Evolutionary conservation across 768 basidiomycete species (phyloP).

Genomic region (Boletus subparvulus): DNA sequence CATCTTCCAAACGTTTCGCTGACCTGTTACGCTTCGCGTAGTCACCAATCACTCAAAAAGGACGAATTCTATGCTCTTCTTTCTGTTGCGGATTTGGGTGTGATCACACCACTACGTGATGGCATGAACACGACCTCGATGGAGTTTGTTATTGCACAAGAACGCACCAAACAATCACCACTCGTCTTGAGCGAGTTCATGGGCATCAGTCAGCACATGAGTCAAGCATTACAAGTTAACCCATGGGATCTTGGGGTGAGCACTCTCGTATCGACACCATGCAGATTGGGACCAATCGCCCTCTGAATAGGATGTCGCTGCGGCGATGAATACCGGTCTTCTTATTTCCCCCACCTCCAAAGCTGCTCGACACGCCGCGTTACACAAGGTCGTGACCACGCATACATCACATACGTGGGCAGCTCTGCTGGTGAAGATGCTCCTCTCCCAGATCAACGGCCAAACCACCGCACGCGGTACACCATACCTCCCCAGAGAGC

Average conservation of each 20-base stretch:
- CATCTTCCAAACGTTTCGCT: background rate
- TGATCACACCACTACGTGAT: constrained; percentile 93
- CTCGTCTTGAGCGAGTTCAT: constrained; percentile 96
- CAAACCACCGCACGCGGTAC: constrained; percentile 82
- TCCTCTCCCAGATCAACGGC: constrained; percentile 76
- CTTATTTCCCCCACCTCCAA: constrained; percentile 81
- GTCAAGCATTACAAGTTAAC: constrained; percentile 86
- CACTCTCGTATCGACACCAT: constrained; percentile 7
- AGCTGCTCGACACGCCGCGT: constrained; percentile 62
- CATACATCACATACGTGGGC: constrained; percentile 98
- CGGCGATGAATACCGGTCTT: constrained; percentile 87
- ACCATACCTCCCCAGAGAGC: constrained; percentile 71
- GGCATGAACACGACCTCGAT: constrained; percentile 99
- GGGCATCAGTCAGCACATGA: constrained; percentile 94
- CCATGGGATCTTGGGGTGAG: constrained; percentile 91
- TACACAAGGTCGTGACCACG: constrained; percentile 84
- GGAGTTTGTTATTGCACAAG: constrained; percentile 97
- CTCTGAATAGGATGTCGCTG: constrained; percentile 68
- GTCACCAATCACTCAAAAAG: constrained; percentile 95
- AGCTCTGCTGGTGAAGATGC: constrained; percentile 81
- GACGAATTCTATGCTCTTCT: constrained; percentile 97
- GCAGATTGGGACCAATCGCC: background rate
- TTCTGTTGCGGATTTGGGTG: constrained; percentile 88
- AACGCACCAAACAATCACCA: constrained; percentile 77
- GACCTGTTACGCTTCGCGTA: constrained; percentile 30